These are phyloP conservation scores for Aureobasidium lini DNA, from an alignment of 2,329 filamentous ascomycete species.

Conservation along the genomic window DNA sequence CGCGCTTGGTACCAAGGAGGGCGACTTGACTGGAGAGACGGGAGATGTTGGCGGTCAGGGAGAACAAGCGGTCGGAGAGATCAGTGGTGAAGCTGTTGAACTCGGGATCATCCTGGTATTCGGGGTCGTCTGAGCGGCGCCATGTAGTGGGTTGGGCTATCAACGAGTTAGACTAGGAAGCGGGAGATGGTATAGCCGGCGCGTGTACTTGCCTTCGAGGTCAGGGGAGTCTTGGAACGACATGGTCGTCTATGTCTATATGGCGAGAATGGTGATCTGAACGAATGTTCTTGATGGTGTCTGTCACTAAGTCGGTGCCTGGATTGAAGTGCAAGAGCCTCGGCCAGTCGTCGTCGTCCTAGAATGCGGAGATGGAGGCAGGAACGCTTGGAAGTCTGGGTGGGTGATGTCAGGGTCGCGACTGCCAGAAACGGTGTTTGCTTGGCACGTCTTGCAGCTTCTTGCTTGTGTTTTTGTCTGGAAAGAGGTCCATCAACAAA, in stretches of 20 bases:
- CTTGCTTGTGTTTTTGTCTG: conserved; percentile 3
- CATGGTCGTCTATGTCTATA: conserved; percentile 15
- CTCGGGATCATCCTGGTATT: conserved; percentile 86
- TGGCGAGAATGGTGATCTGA: background rate
- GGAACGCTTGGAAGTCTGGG: background rate
- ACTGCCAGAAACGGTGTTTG: conserved; percentile 1
- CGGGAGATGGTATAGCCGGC: background rate
- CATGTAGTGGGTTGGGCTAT: conserved; percentile 57
- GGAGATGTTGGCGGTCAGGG: conserved; percentile 79
- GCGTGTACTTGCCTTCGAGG: conserved; percentile 18
- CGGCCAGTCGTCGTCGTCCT: background rate
- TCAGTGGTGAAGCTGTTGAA: conserved; percentile 77
- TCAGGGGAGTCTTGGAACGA: conserved; percentile 20
- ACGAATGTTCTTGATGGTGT: background rate
- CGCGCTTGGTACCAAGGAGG: conserved; percentile 79
- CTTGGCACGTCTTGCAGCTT: conserved; percentile 12
- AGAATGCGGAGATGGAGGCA: conserved; percentile 5
- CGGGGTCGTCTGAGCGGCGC: conserved; percentile 60
- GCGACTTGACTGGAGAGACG: conserved; percentile 77
- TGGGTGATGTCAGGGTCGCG: conserved; percentile 4
- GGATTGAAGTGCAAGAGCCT: background rate
- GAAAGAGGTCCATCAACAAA: background rate
- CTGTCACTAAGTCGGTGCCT: background rate
- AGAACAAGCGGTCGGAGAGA: conserved; percentile 82
- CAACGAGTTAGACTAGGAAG: background rate